phyloP scores from a whole-genome alignment of 305 asterid species.

The Andrographis paniculata region DNA sequence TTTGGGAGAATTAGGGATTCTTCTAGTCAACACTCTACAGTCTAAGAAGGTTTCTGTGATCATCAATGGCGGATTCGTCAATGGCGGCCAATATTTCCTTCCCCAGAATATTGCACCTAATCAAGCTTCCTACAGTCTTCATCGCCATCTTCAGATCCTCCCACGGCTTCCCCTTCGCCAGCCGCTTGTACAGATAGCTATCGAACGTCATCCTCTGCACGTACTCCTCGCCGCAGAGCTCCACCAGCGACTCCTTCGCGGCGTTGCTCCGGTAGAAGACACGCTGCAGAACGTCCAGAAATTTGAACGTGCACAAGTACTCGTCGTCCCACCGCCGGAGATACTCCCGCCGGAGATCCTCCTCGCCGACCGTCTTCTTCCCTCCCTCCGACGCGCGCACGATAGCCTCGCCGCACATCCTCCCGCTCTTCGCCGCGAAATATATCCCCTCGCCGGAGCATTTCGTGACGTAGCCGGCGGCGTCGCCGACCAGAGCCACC shows the following conservation, averaged over 20 bases:
- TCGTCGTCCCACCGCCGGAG: constrained; percentile 67
- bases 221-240: constrained; percentile 68
- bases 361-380: constrained; percentile 40
- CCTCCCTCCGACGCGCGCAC: constrained; percentile 62
- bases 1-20: no score
- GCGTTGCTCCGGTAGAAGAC: constrained; percentile 65
- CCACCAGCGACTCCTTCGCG: constrained; percentile 72
- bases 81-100: constrained; percentile 19
- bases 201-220: constrained; percentile 84
- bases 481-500: constrained; percentile 70
- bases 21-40: no score
- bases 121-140: constrained; percentile 50
- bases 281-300: constrained; percentile 50
- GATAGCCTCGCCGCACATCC: constrained; percentile 72
- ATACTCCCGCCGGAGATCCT: constrained; percentile 60
- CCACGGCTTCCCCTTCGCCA: constrained; percentile 47
- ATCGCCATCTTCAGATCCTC: constrained; percentile 46
- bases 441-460: constrained; percentile 84
- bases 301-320: constrained; percentile 49
- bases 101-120: constrained; percentile 57
- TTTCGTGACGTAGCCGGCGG: constrained; percentile 80
- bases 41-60: no score
- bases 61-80: not conserved
- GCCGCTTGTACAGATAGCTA: constrained; percentile 62
- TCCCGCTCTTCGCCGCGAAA: constrained; percentile 73